Evolutionary conservation across 2,329 filamentous ascomycete genomes (phyloP), one percentile per base, ranked within the genome.

Genomic region (Arthrinium phaeospermum): DNA sequence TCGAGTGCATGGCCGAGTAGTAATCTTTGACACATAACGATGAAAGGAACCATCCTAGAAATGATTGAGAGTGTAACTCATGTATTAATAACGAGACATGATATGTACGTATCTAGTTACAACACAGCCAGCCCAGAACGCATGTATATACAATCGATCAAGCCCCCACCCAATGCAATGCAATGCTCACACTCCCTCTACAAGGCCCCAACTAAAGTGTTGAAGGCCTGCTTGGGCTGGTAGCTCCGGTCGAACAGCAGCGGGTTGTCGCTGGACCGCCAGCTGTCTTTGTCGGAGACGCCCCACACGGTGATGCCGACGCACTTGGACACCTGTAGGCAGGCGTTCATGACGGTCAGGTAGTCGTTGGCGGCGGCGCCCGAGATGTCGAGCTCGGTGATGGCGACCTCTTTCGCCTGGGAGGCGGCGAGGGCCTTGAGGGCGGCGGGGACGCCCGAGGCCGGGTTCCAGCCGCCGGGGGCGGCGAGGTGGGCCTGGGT

Each of bases 331-430:
- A 85, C 77, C 46, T 82, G 79, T 64, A 86, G 75, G 74, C 87
- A 89, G 19, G 85, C 86, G 19, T 84, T 82, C 70, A 80, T 78
- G 61, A 79, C 77, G 37, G 81, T 82, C 46, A 83, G 74, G 72
- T 87, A 88, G 75, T 88, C 87, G 41, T 79, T 75, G 13, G 83
- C 73, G 8, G 81, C 76, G 7, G 85, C 86, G 22, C 83, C 82
- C 44, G 83, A 83, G 75, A 90, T 88, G 78, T 90, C 88, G 61
- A 90, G 82, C 79, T 90, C 88, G 7, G 88, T 90, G 71, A 90
- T 83, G 2, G 88, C 87, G 47, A 88, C 84, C 75, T 90, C 87
- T 16, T 73, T 70, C 14, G 80, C 75, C 19, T 82, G 83, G 4
- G 83, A 81, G 22, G 76, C 78, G 69, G 86, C 87, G 24, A 88